phyloP scores from a whole-genome alignment of 345 rosid species.

The Syzygium oleosum region DNA sequence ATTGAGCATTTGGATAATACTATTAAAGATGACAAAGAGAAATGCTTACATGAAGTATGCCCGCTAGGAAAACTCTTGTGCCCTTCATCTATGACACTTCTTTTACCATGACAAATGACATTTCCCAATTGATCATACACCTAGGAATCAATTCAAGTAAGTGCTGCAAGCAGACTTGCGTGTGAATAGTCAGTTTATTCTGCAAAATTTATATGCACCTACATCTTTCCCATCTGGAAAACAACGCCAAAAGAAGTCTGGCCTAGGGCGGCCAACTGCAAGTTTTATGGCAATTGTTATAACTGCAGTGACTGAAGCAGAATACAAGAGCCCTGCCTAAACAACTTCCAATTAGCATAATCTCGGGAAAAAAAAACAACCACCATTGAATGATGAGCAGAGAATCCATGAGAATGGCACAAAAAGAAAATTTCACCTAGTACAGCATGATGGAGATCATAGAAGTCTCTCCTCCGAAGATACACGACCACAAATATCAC shows the following conservation, averaged over 20 bases:
- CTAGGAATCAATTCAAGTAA: slow-evolving; percentile 9
- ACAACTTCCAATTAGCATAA: not conserved
- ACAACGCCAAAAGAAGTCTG: slow-evolving; percentile 96
- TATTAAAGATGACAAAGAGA: not conserved
- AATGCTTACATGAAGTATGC: slow-evolving; percentile 58
- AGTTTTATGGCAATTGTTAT: slow-evolving; percentile 70
- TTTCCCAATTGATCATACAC: slow-evolving; percentile 43
- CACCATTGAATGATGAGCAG: not conserved
- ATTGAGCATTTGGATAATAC: not conserved
- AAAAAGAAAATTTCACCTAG: slow-evolving; percentile 32
- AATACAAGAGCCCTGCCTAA: slow-evolving; percentile 43
- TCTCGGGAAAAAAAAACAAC: not conserved
- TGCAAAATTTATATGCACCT: slow-evolving; percentile 1
- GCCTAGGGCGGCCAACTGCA: slow-evolving; percentile 82
- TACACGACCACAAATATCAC: slow-evolving; percentile 39
- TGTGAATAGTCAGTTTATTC: not conserved
- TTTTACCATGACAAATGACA: slow-evolving; percentile 63
- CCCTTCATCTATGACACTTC: slow-evolving; percentile 60
- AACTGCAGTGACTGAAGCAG: slow-evolving; percentile 62
- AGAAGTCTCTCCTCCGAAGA: slow-evolving; percentile 42
- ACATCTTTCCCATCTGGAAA: slow-evolving; percentile 83
- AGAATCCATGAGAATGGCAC: not conserved
- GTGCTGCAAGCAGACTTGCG: not conserved
- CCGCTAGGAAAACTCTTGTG: slow-evolving; percentile 90
- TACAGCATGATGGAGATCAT: slow-evolving; percentile 74